Evolutionary conservation across 73 alveolate genomes (phyloP).

Genomic region (Halteria grandinella): DNA sequence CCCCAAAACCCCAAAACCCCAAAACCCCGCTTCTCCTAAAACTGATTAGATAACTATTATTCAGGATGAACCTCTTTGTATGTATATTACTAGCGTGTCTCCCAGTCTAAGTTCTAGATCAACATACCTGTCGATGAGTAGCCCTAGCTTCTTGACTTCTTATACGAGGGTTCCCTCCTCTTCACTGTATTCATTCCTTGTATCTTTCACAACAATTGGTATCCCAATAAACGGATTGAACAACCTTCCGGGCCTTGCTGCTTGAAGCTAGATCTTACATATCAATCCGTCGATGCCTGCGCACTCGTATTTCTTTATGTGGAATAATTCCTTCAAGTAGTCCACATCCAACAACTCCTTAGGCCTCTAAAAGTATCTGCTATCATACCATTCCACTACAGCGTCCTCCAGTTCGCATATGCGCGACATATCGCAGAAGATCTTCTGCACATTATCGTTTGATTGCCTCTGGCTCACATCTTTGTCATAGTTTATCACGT

Average conservation of each 20-base stretch:
- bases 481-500: constrained; percentile 47
- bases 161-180: constrained; percentile 5
- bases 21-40: too few relatives aligned
- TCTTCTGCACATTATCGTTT: constrained; percentile 46
- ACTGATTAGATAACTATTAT: background rate
- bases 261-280: constrained; percentile 27
- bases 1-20: too few relatives aligned
- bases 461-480: constrained; percentile 19
- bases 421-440: constrained; percentile 48
- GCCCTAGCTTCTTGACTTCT: constrained; percentile 33
- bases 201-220: constrained; percentile 20
- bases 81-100: constrained; percentile 13
- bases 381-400: constrained; percentile 68
- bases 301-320: constrained; percentile 28
- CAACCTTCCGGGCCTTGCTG: constrained; percentile 12
- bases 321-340: constrained; percentile 21
- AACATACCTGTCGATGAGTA: constrained; percentile 28
- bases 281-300: constrained; percentile 60
- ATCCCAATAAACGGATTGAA: constrained; percentile 1
- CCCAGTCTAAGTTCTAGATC: constrained; percentile 24
- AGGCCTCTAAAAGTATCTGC: constrained; percentile 30
- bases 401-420: constrained; percentile 69
- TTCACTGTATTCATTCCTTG: background rate
- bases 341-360: constrained; percentile 19
- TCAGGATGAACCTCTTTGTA: constrained; percentile 23